Evolutionary conservation across 306 rosid species (phyloP).

Genomic region (Cercis canadensis): DNA sequence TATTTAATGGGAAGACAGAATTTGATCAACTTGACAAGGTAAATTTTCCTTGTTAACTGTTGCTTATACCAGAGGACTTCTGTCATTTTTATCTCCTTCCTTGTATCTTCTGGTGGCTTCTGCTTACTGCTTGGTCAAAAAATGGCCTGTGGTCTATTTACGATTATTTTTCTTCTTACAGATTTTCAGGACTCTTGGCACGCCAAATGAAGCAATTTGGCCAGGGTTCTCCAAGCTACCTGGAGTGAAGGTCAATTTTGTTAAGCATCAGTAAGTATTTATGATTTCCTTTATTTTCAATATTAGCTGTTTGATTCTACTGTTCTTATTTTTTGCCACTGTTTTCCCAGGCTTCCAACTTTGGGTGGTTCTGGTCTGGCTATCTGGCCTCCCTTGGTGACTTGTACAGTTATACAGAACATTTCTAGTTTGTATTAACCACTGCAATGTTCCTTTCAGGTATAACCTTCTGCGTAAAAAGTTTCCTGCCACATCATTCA

Average conservation of each 20-base stretch:
- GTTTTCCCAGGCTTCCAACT: slow-evolving; percentile 99
- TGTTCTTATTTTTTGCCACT: slow-evolving; percentile 80
- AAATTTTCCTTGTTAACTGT: slow-evolving; percentile 21
- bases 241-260: slow-evolving; percentile 98
- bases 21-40: slow-evolving; percentile 99
- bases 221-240: slow-evolving; percentile 94
- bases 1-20: slow-evolving; percentile 93
- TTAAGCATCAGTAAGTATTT: slow-evolving; percentile 95
- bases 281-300: slow-evolving; percentile 38
- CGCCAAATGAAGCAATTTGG: slow-evolving; percentile 99
- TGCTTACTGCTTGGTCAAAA: background rate
- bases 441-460: slow-evolving; percentile 79
- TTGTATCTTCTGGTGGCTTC: slow-evolving; percentile 2
- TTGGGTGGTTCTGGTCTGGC: slow-evolving; percentile 98
- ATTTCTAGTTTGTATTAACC: slow-evolving; percentile 59
- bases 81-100: slow-evolving; percentile 4
- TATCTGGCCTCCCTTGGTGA: slow-evolving; percentile 95
- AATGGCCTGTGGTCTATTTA: slow-evolving; percentile 13
- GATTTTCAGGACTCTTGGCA: slow-evolving; percentile 90
- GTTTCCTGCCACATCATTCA: slow-evolving; percentile 95
- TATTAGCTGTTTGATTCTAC: slow-evolving; percentile 39
- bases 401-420: slow-evolving; percentile 51
- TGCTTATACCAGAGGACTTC: background rate
- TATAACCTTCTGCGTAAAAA: slow-evolving; percentile 93
- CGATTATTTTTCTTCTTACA: slow-evolving; percentile 38